Evolutionary conservation across 2,329 filamentous ascomycete genomes (phyloP).

Genomic region (Corinectria fuckeliana): DNA sequence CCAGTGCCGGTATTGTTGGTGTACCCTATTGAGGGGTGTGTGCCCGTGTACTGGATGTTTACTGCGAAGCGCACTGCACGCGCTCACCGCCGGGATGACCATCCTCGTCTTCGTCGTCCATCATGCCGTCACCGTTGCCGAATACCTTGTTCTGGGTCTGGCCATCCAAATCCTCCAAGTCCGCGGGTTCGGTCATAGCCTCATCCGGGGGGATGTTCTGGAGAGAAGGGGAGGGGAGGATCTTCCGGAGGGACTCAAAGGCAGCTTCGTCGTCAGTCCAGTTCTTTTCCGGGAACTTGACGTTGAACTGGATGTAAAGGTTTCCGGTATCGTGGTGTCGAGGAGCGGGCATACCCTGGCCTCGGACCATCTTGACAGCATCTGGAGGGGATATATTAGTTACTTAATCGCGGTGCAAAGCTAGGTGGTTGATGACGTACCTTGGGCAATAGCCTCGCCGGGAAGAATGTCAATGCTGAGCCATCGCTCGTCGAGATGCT

Average conservation of each 20-base stretch:
- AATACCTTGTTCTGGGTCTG: conserved; percentile 70
- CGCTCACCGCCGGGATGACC: conserved; percentile 77
- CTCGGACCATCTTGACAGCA: conserved; percentile 89
- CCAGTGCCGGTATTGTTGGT: conserved; percentile 28
- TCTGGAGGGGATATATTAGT: conserved; percentile 57
- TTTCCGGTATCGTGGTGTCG: conserved; percentile 96
- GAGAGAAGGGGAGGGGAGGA: conserved; percentile 75
- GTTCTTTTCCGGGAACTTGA: conserved; percentile 91
- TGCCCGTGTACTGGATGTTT: conserved; percentile 48
- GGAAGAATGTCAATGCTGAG: conserved; percentile 90
- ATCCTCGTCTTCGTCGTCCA: conserved; percentile 81
- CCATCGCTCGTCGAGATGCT: conserved; percentile 98
- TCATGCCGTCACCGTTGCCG: conserved; percentile 62
- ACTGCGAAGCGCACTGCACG: conserved; percentile 88
- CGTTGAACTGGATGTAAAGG: conserved; percentile 95
- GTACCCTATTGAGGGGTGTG: conserved; percentile 8
- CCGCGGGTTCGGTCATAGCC: conserved; percentile 89
- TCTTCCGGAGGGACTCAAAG: conserved; percentile 79
- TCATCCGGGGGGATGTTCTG: conserved; percentile 76
- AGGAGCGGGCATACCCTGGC: conserved; percentile 96
- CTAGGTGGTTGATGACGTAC: conserved; percentile 59
- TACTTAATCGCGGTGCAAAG: background rate
- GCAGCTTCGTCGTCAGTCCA: conserved; percentile 71
- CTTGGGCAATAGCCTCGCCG: conserved; percentile 91
- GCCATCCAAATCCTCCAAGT: conserved; percentile 84